phyloP scores from a whole-genome alignment of 768 basidiomycete species.

The Exidia glandulosa region DNA sequence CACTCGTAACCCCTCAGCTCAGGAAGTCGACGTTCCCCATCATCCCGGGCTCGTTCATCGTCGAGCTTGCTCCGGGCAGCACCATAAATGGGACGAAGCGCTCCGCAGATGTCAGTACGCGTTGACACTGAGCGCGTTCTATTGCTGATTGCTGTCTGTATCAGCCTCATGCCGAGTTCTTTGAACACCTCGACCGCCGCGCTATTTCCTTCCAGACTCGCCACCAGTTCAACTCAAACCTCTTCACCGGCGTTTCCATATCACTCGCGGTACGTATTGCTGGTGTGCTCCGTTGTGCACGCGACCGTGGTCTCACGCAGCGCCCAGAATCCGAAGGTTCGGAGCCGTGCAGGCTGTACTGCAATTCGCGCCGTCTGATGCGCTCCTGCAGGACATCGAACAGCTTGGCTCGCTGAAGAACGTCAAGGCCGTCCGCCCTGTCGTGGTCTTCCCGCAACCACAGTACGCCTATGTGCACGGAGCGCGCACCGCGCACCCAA shows the following conservation, averaged over 20 bases:
- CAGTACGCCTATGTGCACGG: slow-evolving; percentile 28
- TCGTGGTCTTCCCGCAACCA: slow-evolving; percentile 31
- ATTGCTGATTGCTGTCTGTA: too few relatives aligned
- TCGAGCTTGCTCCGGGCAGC: background rate
- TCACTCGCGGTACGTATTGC: slow-evolving; percentile 30
- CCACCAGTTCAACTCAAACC: background rate
- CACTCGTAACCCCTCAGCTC: background rate
- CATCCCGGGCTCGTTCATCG: background rate
- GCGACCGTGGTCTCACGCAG: background rate
- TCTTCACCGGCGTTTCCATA: slow-evolving; percentile 52
- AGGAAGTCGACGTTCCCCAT: background rate
- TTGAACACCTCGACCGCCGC: background rate
- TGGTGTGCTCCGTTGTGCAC: background rate
- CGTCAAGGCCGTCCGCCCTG: slow-evolving; percentile 49
- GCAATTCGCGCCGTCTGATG: slow-evolving; percentile 14
- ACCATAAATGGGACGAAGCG: background rate
- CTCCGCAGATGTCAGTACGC: background rate
- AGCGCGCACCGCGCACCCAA: background rate
- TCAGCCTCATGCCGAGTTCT: background rate
- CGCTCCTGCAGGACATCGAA: slow-evolving; percentile 31
- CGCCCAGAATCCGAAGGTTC: slow-evolving; percentile 6
- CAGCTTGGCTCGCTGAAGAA: slow-evolving; percentile 35
- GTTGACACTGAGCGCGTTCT: too few relatives aligned
- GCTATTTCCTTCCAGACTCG: background rate
- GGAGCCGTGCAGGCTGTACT: background rate